Percentiles rank a stretch among this genome's conserved stretches.
Conservation (phyloP, 805 yeast genomes). For the Millerozyma miso region DNA sequence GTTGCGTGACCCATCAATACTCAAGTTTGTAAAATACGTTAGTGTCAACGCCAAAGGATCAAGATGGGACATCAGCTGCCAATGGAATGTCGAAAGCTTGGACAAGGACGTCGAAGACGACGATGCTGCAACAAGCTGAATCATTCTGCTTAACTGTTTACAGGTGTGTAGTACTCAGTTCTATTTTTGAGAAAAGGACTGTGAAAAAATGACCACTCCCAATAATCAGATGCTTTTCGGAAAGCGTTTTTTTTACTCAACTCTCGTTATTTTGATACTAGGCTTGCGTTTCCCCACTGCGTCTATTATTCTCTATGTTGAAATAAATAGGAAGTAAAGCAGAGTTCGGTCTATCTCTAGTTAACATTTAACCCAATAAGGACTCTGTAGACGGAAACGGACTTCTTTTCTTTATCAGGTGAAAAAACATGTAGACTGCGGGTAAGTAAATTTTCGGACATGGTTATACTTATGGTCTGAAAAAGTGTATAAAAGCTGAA, state of each 20-base stretch:
- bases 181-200: too few species aligned
- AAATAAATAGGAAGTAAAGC: neutral
- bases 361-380: neutral
- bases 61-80: conserved; percentile 83
- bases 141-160: too few species aligned
- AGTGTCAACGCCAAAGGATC: conserved; percentile 85
- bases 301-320: neutral
- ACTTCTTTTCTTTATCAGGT: neutral
- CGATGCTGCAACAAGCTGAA: too few species aligned
- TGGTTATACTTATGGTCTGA: neutral
- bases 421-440: neutral
- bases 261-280: too few species aligned
- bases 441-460: neutral
- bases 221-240: too few species aligned
- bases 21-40: conserved; percentile 89
- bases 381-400: neutral
- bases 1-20: conserved; percentile 78
- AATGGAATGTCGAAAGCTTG: conserved; percentile 65
- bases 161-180: too few species aligned
- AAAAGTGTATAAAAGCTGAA: neutral
- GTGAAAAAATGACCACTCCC: too few species aligned
- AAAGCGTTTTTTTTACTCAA: too few species aligned
- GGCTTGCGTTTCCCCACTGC: neutral
- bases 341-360: neutral
- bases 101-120: conserved; percentile 31